Evolutionary conservation across 2,329 filamentous ascomycete species (phyloP), one percentile per base, ranked within the genome.

Genomic region (Colletotrichum trifolii): DNA sequence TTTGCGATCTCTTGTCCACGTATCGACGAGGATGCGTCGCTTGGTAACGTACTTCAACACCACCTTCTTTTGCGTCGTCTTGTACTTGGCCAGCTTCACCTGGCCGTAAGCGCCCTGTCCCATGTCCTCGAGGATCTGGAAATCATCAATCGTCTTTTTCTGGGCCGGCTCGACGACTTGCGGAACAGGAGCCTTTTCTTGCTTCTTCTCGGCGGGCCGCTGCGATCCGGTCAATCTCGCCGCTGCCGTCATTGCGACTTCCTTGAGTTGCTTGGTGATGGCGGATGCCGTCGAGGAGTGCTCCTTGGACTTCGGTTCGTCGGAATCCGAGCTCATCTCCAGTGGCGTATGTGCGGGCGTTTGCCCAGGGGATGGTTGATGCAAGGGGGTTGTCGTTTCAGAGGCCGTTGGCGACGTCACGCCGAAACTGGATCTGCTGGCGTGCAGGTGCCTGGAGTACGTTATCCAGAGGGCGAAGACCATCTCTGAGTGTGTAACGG

Each of bases 41-140:
- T 99, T 99, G 6, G 96, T 98, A 54, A 99, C 96, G 76, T 97
- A 99, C 77, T 99, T 99, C 73, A 99, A 86, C 17, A 99, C 95
- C 68, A 96, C 91, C 78, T 96, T 97, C 75, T 90, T 91, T 56
- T 87, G 88, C 55, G 86, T 88, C 72, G 89, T 88, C 79, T 94
- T 96, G 80, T 96, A 91, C 36, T 94, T 89, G 56, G 92, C 95
- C 52, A 99, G 85, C 77, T 99, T 99, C 64, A 99, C 96, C 78
- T 99, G 95, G 2, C 96, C 96, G 75, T 99, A 99, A 1, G 96
- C 96, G 45, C 96, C 96, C 79, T 97, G 94, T 5, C 96, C 96
- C 95, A 99, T 98, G 66, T 99, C 96, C 78, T 99, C 96, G 11
- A 99, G 82, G 66, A 99, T 95, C 46, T 90, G 85, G 76, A 97